Percentiles rank a stretch among this genome's conserved stretches.
Evolutionary conservation across 31 red algal species (phyloP).

Genomic region (Odonthalia washingtoniensis): DNA sequence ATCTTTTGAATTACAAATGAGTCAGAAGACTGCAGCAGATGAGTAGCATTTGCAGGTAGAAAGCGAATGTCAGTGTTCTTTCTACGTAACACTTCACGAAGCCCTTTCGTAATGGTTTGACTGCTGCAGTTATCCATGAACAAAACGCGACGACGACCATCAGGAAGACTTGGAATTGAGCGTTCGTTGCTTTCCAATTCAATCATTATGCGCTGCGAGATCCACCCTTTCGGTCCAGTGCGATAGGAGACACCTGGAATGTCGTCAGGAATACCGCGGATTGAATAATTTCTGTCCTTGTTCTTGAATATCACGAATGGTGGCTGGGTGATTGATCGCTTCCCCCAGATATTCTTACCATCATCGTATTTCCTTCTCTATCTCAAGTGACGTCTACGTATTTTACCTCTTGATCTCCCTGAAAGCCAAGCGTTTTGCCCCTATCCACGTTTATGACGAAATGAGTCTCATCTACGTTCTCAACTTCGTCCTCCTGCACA

Average conservation of each 20-base stretch:
- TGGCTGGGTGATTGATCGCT: background rate
- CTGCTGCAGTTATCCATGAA: constrained; percentile 27
- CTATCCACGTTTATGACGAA: constrained; percentile 29
- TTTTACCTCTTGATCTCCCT: constrained; percentile 5
- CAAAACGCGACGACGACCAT: too few species aligned
- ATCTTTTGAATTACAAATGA: constrained; percentile 27
- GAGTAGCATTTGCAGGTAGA: constrained; percentile 8
- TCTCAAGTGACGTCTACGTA: constrained; percentile 4
- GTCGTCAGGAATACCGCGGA: constrained; percentile 2
- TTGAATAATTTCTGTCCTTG: constrained; percentile 28
- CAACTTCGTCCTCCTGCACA: background rate
- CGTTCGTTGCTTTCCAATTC: background rate
- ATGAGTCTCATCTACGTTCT: background rate
- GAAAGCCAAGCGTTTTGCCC: constrained; percentile 3
- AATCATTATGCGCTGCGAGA: constrained; percentile 18
- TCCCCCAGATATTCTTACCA: constrained; percentile 22
- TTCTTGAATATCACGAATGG: too few species aligned
- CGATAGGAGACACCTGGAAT: constrained; percentile 12
- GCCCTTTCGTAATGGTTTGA: background rate
- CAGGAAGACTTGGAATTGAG: background rate
- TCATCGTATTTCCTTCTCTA: background rate
- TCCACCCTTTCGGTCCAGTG: constrained; percentile 29
- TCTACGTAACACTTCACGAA: background rate
- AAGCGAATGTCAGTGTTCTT: constrained; percentile 23
- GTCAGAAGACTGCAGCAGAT: constrained; percentile 11